Base-by-base conservation (phyloP, 2,329 filamentous ascomycete genomes). In the Thielaviopsis ethacetica region DNA sequence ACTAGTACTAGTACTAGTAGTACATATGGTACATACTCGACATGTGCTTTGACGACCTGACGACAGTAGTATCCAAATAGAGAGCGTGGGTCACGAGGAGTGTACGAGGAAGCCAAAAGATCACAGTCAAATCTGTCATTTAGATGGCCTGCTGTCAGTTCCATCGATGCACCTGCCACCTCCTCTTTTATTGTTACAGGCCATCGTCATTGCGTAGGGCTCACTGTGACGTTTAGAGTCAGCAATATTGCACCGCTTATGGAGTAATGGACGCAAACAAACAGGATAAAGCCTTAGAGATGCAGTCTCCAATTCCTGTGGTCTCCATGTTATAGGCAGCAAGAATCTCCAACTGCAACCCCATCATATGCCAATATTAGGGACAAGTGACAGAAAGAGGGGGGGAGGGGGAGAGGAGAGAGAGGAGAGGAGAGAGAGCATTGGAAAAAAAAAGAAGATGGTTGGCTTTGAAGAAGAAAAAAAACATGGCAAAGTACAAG, bases 391-490 rank as follows among this genome's bases (percentile, higher is more conserved):
- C 30, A 34, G 30, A 34, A 34, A 34, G 30, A 34, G 7, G 30
- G 7, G 30, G 30, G 10, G 30, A 34, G 3, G 6, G 24, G 6
- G 24, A 26, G 24, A 26, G 24, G 24, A 26, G 24, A 26, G 24
- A 51, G 49, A 51, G 49, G 24, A 19, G 49, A 19, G 19, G 24
- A 24, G 44, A 57, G 15, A 57, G 26, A 41, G 34, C 9, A n/a
- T n/a, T n/a, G n/a, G n/a, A 53, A 38, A 44, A 58, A 27, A 53
- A 21, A 58, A 61, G 64, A 63, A 34, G 30, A 34, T 9, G 30
- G 30, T 34, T 34, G 30, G 30, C 7, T 34, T 34, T 5, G 7
- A 34, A 67, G 63, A 30, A 62, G 9, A n/a, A 30, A 34, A 30
- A 53, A 19, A n/a, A 6, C 17, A 53, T 17, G 51, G 7, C 21